phyloP scores from a whole-genome alignment of 2,329 filamentous ascomycete genomes.

The Epichloe sibirici region DNA sequence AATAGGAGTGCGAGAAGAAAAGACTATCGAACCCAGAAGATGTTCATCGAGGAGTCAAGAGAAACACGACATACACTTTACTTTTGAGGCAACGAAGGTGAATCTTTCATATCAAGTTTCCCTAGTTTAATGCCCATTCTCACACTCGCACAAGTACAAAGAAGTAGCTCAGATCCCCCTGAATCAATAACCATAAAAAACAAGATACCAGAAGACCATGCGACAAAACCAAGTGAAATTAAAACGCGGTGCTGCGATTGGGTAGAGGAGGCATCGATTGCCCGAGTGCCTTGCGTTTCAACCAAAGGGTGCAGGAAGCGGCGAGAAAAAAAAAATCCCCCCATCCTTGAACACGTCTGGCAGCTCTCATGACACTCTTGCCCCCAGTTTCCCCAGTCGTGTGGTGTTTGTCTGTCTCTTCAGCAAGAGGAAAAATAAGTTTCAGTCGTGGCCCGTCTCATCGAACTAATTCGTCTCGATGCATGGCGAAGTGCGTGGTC shows the following conservation, averaged over 20 bases:
- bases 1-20: too few relatives aligned
- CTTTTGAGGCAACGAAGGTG: neutral
- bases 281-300: constrained; percentile 1
- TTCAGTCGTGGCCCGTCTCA: neutral
- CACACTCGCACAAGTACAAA: constrained; percentile 5
- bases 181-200: constrained; percentile 5
- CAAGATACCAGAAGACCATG: constrained; percentile 7
- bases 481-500: constrained; percentile 9
- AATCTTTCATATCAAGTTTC: neutral
- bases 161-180: constrained; percentile 5
- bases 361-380: neutral
- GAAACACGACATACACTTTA: neutral
- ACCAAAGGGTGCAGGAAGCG: neutral
- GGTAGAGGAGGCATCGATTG: neutral
- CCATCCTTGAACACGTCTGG: neutral
- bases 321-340: neutral
- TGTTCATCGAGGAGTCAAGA: neutral
- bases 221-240: neutral
- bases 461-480: constrained; percentile 8
- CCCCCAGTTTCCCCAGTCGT: neutral
- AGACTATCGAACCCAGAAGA: too few relatives aligned
- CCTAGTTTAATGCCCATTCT: constrained; percentile 12
- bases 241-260: neutral
- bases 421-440: neutral
- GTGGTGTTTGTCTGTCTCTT: neutral